Base-by-base conservation (phyloP, 768 basidiomycete genomes). In the Hemileccinum rubropunctum region DNA sequence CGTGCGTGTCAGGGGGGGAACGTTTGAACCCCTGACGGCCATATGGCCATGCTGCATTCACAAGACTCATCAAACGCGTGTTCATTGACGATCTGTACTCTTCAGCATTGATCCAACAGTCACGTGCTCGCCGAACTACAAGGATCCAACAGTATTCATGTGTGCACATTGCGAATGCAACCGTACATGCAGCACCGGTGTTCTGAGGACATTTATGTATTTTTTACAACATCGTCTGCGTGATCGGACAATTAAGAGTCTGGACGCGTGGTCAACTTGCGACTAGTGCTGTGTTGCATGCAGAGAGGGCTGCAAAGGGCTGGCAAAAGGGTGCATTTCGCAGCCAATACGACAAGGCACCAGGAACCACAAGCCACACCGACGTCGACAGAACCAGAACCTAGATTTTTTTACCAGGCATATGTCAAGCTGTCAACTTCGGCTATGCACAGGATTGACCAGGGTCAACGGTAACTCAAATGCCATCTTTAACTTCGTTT, bases 1-100 rank as follows among this genome's bases (percentile, higher is more conserved):
- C 32, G 12, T 45, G 30, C 34, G 5, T 45, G 43, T 52, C 50
- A 66, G 47, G 51, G 56, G 45, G 13, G 18, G 36, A 34, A 34
- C 34, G 45, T 32, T 32, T 10, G 26, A 36, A 34, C 63, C 59
- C 57, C 57, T 67, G 57, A 59, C 42, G 48, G 8, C 28, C 28
- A 30, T 12, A 9, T 38, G 45, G 59, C 60, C 60, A 56, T 52
- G 59, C 48, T 53, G 54, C 52, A 49, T 51, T 62, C 58, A 54
- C 52, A 51, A 53, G 37, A 42, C 42, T 50, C 62, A 47, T 51
- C 58, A 54, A 59, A 55, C 56, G 50, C 50, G 47, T 58, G 61
- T 62, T 41, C 38, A 11, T 47, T 17, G 34, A 20, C 43, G 37
- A 58, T 47, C 41, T 43, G 28, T 30, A 53, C n/a, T n/a, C n/a